A percentile compares a stretch with the other conserved stretches of the same genome.
These are phyloP conservation scores for Fusarium scirpi DNA, from an alignment of 2,329 filamentous ascomycete species.

Conservation along the genomic window DNA sequence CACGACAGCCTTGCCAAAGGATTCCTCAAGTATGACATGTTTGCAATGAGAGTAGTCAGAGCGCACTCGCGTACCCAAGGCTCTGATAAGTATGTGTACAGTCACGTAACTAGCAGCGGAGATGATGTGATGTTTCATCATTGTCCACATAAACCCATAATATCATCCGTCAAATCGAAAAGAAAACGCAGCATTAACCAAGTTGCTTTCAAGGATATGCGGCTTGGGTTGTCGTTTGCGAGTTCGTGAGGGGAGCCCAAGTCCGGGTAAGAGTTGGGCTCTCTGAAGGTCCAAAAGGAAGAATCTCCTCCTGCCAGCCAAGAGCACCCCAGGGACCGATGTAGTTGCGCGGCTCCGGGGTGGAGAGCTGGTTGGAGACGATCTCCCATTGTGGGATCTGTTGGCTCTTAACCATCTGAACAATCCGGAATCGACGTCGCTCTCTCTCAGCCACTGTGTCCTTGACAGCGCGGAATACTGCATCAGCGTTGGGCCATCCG, in stretches of 20 bases:
- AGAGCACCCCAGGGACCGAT: slow-evolving; percentile 60
- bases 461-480: slow-evolving; percentile 62
- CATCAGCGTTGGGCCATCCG: slow-evolving; percentile 62
- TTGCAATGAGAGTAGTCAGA: slow-evolving; percentile 3
- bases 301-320: slow-evolving; percentile 62
- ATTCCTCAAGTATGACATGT: neutral
- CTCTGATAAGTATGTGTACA: slow-evolving; percentile 9
- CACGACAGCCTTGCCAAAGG: slow-evolving; percentile 2
- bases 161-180: slow-evolving; percentile 32
- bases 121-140: slow-evolving; percentile 18
- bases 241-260: slow-evolving; percentile 56
- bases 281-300: slow-evolving; percentile 54
- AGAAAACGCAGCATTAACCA: slow-evolving; percentile 25
- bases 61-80: neutral
- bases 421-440: slow-evolving; percentile 60
- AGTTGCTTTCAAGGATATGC: slow-evolving; percentile 50
- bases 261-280: slow-evolving; percentile 58
- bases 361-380: slow-evolving; percentile 54
- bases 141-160: slow-evolving; percentile 29
- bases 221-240: slow-evolving; percentile 39
- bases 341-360: slow-evolving; percentile 53
- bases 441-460: slow-evolving; percentile 69
- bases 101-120: slow-evolving; percentile 11
- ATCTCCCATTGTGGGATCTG: slow-evolving; percentile 51
- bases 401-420: slow-evolving; percentile 58